A percentile compares a stretch with the other conserved stretches of the same genome.
phyloP scores from a whole-genome alignment of 495 filamentous ascomycete genomes.

The Aspergillus asperescens region DNA sequence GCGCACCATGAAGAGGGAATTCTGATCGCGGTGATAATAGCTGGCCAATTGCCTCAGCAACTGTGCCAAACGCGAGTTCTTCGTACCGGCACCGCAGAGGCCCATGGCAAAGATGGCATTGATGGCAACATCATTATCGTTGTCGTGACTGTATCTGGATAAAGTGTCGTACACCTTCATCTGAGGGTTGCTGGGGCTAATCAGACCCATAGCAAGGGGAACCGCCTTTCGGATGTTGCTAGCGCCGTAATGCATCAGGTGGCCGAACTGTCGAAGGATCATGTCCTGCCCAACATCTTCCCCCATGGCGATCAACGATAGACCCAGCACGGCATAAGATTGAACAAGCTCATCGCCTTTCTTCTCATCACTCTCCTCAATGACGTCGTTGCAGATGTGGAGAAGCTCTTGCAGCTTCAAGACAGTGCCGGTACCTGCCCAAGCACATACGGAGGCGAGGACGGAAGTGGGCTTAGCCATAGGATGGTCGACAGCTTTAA shows the following conservation, averaged over 20 bases:
- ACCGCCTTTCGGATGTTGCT: slow-evolving; percentile 94
- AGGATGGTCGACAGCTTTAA: slow-evolving; percentile 93
- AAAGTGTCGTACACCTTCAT: slow-evolving; percentile 99
- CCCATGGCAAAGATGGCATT: slow-evolving; percentile 99
- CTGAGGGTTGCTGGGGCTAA: slow-evolving; percentile 95
- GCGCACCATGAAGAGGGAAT: slow-evolving; percentile 96
- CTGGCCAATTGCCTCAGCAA: slow-evolving; percentile 89
- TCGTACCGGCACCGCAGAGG: slow-evolving; percentile 91
- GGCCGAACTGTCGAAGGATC: slow-evolving; percentile 94
- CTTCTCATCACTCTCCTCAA: slow-evolving; percentile 88
- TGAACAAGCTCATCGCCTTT: slow-evolving; percentile 92
- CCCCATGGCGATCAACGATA: slow-evolving; percentile 94
- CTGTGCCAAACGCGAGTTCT: slow-evolving; percentile 95
- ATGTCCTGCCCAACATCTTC: slow-evolving; percentile 98
- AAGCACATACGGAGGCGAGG: slow-evolving; percentile 91
- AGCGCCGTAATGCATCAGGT: slow-evolving; percentile 99
- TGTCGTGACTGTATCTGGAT: slow-evolving; percentile 98
- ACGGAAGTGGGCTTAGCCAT: slow-evolving; percentile 88
- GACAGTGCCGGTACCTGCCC: slow-evolving; percentile 94
- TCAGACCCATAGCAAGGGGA: slow-evolving; percentile 92
- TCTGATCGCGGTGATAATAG: slow-evolving; percentile 95
- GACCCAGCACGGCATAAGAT: slow-evolving; percentile 89
- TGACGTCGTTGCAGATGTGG: slow-evolving; percentile 95
- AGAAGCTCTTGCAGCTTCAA: slow-evolving; percentile 94
- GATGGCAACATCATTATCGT: slow-evolving; percentile 96